Conservation (phyloP, 495 filamentous ascomycete genomes). For the Pyronema omphalodes region DNA sequence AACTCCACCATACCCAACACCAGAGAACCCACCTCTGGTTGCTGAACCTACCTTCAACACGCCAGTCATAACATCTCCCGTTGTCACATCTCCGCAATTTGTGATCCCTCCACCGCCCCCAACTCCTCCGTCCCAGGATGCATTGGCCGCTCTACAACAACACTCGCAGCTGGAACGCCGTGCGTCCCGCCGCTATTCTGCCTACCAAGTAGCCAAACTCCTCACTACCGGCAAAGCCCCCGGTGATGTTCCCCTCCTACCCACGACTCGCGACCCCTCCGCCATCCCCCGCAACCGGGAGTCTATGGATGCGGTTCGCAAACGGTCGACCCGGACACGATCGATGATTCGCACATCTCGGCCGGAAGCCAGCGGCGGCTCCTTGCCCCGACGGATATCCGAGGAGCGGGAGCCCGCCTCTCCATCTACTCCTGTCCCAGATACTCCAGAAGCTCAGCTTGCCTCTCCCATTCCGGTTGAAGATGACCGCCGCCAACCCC, state of each 20-base stretch:
- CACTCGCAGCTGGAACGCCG: constrained; percentile 84
- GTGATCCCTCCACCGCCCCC: constrained; percentile 51
- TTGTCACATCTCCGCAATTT: not conserved
- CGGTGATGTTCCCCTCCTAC: constrained; percentile 69
- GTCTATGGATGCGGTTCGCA: constrained; percentile 73
- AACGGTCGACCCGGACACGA: constrained; percentile 47
- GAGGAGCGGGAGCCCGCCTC: constrained; percentile 38
- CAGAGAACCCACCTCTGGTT: constrained; percentile 7
- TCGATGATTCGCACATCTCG: constrained; percentile 24
- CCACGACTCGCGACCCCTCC: constrained; percentile 61
- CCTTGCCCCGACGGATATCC: constrained; percentile 40
- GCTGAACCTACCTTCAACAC: constrained; percentile 26
- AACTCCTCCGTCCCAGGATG: constrained; percentile 71
- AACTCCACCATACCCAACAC: constrained; percentile 4
- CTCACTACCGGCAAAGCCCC: constrained; percentile 46
- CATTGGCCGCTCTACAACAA: constrained; percentile 72
- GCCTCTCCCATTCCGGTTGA: constrained; percentile 31
- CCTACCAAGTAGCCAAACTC: constrained; percentile 89
- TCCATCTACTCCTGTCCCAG: constrained; percentile 22
- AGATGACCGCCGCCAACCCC: constrained; percentile 26
- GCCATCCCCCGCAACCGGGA: constrained; percentile 80
- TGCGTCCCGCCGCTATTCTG: constrained; percentile 80
- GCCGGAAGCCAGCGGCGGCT: too few species aligned
- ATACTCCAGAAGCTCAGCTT: constrained; percentile 26
- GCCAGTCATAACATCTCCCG: not conserved